Percentiles rank a stretch among this genome's conserved stretches.
Conservation (phyloP, 2,329 filamentous ascomycete species). For the Knufia petricola region DNA sequence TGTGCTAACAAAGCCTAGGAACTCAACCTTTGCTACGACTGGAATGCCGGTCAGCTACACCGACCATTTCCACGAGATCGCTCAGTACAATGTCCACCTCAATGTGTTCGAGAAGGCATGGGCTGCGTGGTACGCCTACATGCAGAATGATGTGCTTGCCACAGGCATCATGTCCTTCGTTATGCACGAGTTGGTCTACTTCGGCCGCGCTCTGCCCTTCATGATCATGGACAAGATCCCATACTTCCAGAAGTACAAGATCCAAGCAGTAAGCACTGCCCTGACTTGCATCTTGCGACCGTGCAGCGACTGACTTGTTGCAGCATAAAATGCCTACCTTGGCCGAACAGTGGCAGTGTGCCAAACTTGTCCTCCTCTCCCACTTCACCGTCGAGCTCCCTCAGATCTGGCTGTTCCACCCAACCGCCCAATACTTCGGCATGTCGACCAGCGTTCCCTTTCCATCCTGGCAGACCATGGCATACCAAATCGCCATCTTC, state of each 20-base stretch:
- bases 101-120: constrained; percentile 82
- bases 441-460: constrained; percentile 84
- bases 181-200: constrained; percentile 92
- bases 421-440: constrained; percentile 84
- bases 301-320: background rate
- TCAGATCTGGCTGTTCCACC: constrained; percentile 80
- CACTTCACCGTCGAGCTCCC: constrained; percentile 98
- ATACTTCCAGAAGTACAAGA: constrained; percentile 86
- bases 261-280: constrained; percentile 60
- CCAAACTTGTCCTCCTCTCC: constrained; percentile 79
- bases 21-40: constrained; percentile 36
- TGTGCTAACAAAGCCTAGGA: constrained; percentile 24
- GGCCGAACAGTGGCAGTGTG: constrained; percentile 90
- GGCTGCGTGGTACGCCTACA: constrained; percentile 94
- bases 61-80: constrained; percentile 56
- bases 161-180: constrained; percentile 96
- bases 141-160: constrained; percentile 93
- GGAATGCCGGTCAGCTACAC: constrained; percentile 48
- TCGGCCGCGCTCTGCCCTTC: constrained; percentile 82
- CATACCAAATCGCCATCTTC: constrained; percentile 82
- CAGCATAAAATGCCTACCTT: constrained; percentile 80
- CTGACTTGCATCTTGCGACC: too few species aligned
- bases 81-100: constrained; percentile 70
- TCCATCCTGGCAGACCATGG: constrained; percentile 75
- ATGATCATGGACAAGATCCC: constrained; percentile 84